A percentile compares a stretch with the other conserved stretches of the same genome.
These are phyloP conservation scores for Yarrowia yakushimensis DNA, from an alignment of 805 yeast species.

Conservation along the genomic window DNA sequence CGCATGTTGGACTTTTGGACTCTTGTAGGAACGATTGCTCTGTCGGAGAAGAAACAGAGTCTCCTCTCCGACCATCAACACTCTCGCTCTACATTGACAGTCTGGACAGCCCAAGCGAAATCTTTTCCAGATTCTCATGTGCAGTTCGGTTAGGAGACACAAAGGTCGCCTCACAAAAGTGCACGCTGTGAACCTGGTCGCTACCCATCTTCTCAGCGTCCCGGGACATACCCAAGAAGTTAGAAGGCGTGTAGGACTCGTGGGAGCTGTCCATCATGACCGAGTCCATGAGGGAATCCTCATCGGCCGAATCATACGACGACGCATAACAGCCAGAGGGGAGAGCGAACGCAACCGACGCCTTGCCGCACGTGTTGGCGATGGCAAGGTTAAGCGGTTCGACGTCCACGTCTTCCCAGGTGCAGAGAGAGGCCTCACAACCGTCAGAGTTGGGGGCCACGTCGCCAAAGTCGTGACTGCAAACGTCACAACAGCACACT, in stretches of 20 bases:
- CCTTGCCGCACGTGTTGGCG: constrained; percentile 22
- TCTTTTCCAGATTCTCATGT: constrained; percentile 18
- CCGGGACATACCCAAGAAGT: constrained; percentile 17
- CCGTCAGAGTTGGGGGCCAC: too few relatives aligned
- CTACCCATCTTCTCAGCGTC: constrained; percentile 15
- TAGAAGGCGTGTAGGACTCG: constrained; percentile 23
- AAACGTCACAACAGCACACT: constrained; percentile 7
- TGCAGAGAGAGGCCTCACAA: too few relatives aligned
- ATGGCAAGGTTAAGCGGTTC: constrained; percentile 19
- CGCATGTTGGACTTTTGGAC: too few relatives aligned
- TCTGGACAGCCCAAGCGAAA: constrained; percentile 1
- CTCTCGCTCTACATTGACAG: background rate
- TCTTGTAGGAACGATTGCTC: too few relatives aligned
- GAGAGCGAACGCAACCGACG: constrained; percentile 5
- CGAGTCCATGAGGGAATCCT: constrained; percentile 14
- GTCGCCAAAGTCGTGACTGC: background rate
- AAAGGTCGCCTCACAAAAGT: constrained; percentile 16
- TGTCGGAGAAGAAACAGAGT: too few relatives aligned
- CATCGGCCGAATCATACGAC: constrained; percentile 4
- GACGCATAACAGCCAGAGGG: background rate
- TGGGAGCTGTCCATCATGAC: constrained; percentile 16
- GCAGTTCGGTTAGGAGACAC: background rate
- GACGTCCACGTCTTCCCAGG: constrained; percentile 23
- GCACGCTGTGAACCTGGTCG: constrained; percentile 6
- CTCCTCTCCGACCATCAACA: too few relatives aligned